Conservation (phyloP, 345 rosid genomes). For the Sisymbrium altissimum region DNA sequence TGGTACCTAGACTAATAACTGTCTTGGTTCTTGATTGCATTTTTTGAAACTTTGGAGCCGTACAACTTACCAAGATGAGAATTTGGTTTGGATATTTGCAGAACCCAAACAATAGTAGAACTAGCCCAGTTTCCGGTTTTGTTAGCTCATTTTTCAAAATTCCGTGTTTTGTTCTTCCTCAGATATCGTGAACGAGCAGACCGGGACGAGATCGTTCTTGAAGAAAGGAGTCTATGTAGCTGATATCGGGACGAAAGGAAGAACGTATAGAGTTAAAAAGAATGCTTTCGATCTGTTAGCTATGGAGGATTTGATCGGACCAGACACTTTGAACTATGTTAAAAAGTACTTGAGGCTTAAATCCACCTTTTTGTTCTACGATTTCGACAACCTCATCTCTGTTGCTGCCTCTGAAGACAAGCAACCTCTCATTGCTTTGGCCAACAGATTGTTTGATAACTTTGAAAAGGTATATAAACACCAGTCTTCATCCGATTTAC, state of each 20-base stretch:
- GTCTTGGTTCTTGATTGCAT: not conserved
- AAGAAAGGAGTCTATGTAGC: slow-evolving; percentile 66
- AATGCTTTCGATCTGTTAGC: slow-evolving; percentile 79
- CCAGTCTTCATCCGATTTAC: not conserved
- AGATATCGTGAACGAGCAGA: slow-evolving; percentile 64
- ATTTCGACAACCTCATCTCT: slow-evolving; percentile 78
- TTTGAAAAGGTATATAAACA: slow-evolving; percentile 57
- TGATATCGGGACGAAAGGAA: slow-evolving; percentile 54
- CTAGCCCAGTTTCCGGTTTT: not conserved
- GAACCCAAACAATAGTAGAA: not conserved
- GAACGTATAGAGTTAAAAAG: slow-evolving; percentile 63
- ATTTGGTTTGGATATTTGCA: not conserved
- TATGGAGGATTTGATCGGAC: slow-evolving; percentile 79
- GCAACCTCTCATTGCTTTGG: slow-evolving; percentile 67
- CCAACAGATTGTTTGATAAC: slow-evolving; percentile 76
- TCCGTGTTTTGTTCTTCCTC: not conserved
- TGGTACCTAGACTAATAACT: not conserved
- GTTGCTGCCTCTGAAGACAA: slow-evolving; percentile 56
- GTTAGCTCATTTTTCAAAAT: not conserved
- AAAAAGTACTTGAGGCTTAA: slow-evolving; percentile 76
- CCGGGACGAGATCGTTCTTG: slow-evolving; percentile 66
- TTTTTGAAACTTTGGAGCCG: not conserved
- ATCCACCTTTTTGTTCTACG: slow-evolving; percentile 67
- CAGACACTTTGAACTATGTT: slow-evolving; percentile 70
- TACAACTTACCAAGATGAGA: not conserved